These are phyloP conservation scores for Chimonanthus salicifolius DNA, from an alignment of 164 flowering plant genomes.

Conservation along the genomic window DNA sequence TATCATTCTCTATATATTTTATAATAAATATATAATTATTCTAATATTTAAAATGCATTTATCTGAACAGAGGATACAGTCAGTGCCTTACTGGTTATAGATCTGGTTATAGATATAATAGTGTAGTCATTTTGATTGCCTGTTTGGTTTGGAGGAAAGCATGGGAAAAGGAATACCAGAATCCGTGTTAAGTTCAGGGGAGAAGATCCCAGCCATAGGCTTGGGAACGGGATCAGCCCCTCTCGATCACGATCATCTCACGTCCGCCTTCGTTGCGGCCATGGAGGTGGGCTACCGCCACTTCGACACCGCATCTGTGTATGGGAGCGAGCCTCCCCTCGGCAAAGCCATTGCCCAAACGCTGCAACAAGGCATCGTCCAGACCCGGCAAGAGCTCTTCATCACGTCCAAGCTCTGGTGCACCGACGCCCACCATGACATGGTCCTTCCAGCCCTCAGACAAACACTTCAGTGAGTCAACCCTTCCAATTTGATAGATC, in stretches of 20 bases:
- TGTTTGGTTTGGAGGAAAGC: neutral
- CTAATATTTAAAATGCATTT: too few species aligned
- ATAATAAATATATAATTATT: too few species aligned
- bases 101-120: too few species aligned
- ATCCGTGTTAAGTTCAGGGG: slow-evolving; percentile 10
- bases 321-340: slow-evolving; percentile 19
- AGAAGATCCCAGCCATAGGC: slow-evolving; percentile 19
- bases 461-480: slow-evolving; percentile 21
- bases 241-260: neutral
- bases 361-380: slow-evolving; percentile 21
- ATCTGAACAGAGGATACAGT: too few species aligned
- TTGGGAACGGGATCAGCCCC: slow-evolving; percentile 15
- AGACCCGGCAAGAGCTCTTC: slow-evolving; percentile 26
- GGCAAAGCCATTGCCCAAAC: slow-evolving; percentile 30
- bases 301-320: slow-evolving; percentile 22
- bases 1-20: too few species aligned
- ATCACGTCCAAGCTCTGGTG: slow-evolving; percentile 27
- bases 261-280: slow-evolving; percentile 11
- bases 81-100: too few species aligned
- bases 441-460: slow-evolving; percentile 28
- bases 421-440: slow-evolving; percentile 18
- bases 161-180: slow-evolving; percentile 11
- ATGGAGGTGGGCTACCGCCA: slow-evolving; percentile 27
- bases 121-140: too few species aligned
- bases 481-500: neutral